Evolutionary conservation across 176 grass and related monocot genomes (phyloP), one percentile per base, ranked within the genome.

Genomic region (Cymbopogon citratus): DNA sequence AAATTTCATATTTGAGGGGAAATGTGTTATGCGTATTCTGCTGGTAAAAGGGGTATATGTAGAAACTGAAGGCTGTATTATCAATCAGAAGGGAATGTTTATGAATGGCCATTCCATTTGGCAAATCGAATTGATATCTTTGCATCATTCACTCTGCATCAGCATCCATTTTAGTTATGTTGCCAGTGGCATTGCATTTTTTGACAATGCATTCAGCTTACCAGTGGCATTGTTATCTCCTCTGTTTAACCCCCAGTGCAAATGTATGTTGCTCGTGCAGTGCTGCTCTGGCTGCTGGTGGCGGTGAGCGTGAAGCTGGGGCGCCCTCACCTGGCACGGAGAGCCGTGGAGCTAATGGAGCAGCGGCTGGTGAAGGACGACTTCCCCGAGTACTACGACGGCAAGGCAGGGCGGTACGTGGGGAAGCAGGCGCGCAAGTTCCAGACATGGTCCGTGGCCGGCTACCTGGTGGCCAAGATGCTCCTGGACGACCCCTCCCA

Each of bases 331-430:
- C 76, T 91, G 5, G 89, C 71, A 0, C 35, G 63, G 64, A 15
- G n/a, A 5, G 77, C 81, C 5, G 13, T 91, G 70, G 85, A 91
- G 54, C 43, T 81, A 10, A 71, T 76, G 85, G 89, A 91, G 77
- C 54, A 3, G 76, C 60, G 85, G 34, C 71, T 87, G 64, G 63
- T 18, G 4, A 87, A 84, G 71, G 89, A 91, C 28, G 73, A 87
- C 14, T 91, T 84, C 85, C 85, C 89, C 1, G 89, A 91, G 76
- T 91, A 91, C 81, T 91, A 91, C 27, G 89, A 91, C 36, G 81
- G 85, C 31, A 84, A 70, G 71, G 62, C 77, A 0, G 89, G 89
- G 13, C 76, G 85, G 63, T 91, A 81, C 81, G 34, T 91, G 2
- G 89, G 89, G 19, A 91, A 91, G 85, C 89, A 91, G 71, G 85